Evolutionary conservation across 768 basidiomycete genomes (phyloP), one percentile per base, ranked within the genome.

Genomic region (Lactarius evosmus): DNA sequence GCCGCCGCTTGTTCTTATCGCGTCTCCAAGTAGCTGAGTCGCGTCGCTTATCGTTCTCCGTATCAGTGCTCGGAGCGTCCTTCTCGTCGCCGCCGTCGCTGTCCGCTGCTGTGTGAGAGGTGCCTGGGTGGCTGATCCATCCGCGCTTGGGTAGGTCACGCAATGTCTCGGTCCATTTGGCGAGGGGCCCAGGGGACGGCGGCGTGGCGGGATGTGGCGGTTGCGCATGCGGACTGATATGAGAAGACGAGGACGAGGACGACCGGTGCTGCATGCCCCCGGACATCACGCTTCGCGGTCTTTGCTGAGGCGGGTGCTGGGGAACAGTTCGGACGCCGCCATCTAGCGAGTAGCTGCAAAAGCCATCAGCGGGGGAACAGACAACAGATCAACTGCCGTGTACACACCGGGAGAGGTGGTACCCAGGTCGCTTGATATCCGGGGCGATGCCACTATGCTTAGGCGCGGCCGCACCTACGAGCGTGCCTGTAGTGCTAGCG

Each of bases 381-480:
- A 30, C 19, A 7, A 46, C 50, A 19, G n/a, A 19, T 36, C 2
- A 58, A 34, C 30, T 6, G 12, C 33, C 4, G 9, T 16, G n/a
- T 2, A 62, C 70, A 66, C 75, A 88, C 77, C 91, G 77, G 2
- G 83, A 85, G 9, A 93, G 76, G 56, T 80, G 79, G 67, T 85
- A 91, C 16, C 91, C 90, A 2, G 86, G 79, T 50, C 81, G 75
- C 68, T 83, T 80, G 40, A 88, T 70, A 67, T 86, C 81, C 1
- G 89, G 88, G 7, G 78, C 84, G 69, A 79, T 78, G 30, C 76
- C 76, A 56, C 74, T 81, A 50, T 78, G 74, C 11, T 69, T 67
- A 0, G 88, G 88, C 0, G 85, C 81, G 7, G 85, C 83, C 3
- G 81, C 81, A 19, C 87, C 89, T 1, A 81, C 76, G 8, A 93